A percentile compares a stretch with the other conserved stretches of the same genome.
Conservation (phyloP, 208 protist species). For the Wallacemonas sp. region DNA sequence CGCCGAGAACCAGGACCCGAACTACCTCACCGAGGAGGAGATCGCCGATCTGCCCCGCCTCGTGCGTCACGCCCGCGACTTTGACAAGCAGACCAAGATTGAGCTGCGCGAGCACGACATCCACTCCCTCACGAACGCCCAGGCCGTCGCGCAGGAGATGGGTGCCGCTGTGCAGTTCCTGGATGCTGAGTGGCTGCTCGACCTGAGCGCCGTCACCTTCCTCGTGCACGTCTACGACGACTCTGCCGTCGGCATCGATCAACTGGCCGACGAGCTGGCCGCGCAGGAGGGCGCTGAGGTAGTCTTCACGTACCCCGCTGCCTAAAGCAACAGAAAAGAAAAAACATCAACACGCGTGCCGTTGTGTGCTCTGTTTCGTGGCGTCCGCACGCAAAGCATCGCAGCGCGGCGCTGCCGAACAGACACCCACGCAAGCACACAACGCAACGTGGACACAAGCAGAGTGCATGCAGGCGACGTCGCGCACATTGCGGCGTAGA, state of each 20-base stretch:
- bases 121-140: conserved; percentile 54
- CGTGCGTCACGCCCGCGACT: conserved; percentile 76
- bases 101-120: conserved; percentile 73
- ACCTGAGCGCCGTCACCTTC: conserved; percentile 81
- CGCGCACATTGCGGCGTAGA: too few species aligned
- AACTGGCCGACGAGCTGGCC: conserved; percentile 75
- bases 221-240: conserved; percentile 73
- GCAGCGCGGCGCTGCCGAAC: too few species aligned
- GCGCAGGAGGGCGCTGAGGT: conserved; percentile 75
- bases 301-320: conserved; percentile 78
- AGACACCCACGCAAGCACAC: too few species aligned
- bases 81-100: conserved; percentile 74
- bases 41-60: conserved; percentile 55
- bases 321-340: not conserved
- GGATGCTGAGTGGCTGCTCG: conserved; percentile 85
- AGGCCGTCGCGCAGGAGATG: conserved; percentile 50
- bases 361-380: too few species aligned
- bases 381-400: too few species aligned
- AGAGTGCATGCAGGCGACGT: too few species aligned
- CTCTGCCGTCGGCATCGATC: conserved; percentile 37
- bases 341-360: not conserved
- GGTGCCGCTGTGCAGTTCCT: conserved; percentile 60
- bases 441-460: too few species aligned
- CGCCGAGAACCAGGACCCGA: conserved; percentile 57
- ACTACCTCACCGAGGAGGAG: conserved; percentile 66